phyloP scores from a whole-genome alignment of 176 grass and related monocot species.

The Tillandsia fasciculata region DNA sequence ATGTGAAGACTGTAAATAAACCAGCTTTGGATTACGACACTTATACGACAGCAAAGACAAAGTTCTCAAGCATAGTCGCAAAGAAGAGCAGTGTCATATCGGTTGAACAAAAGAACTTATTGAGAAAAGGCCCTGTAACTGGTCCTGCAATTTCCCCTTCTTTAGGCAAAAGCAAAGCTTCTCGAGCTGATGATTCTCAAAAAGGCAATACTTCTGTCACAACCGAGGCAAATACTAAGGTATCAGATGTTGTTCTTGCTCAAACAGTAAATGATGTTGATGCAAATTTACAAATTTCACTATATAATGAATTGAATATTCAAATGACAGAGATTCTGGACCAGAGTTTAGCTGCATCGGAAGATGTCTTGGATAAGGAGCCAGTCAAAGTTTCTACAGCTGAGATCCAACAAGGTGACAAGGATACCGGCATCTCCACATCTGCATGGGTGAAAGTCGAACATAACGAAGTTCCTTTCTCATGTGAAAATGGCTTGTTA shows the following conservation, averaged over 20 bases:
- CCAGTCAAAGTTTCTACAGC: constrained; percentile 26
- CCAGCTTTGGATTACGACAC: constrained; percentile 47
- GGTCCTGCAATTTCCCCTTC: constrained; percentile 26
- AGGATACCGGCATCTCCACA: constrained; percentile 89
- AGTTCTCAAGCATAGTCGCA: constrained; percentile 64
- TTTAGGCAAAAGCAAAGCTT: constrained; percentile 49
- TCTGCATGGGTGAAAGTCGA: constrained; percentile 87
- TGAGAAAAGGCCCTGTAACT: constrained; percentile 52
- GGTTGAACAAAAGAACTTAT: constrained; percentile 60
- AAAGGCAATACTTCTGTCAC: constrained; percentile 47
- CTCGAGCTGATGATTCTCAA: constrained; percentile 42
- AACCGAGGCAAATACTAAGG: constrained; percentile 52
- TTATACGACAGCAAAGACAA: constrained; percentile 37
- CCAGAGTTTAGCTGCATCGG: constrained; percentile 40
- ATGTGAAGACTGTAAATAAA: constrained; percentile 36
- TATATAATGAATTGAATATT: constrained; percentile 77
- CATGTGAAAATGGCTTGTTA: constrained; percentile 35
- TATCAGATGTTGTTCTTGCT: constrained; percentile 71
- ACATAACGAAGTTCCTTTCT: constrained; percentile 43
- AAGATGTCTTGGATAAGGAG: constrained; percentile 35
- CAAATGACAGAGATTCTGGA: constrained; percentile 60
- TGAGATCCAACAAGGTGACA: constrained; percentile 57
- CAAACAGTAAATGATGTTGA: constrained; percentile 87
- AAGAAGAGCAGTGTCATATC: constrained; percentile 97
- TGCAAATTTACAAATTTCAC: constrained; percentile 74